These are phyloP conservation scores for Myriosclerotinia curreyana DNA, from an alignment of 2,329 filamentous ascomycete species.

Conservation along the genomic window DNA sequence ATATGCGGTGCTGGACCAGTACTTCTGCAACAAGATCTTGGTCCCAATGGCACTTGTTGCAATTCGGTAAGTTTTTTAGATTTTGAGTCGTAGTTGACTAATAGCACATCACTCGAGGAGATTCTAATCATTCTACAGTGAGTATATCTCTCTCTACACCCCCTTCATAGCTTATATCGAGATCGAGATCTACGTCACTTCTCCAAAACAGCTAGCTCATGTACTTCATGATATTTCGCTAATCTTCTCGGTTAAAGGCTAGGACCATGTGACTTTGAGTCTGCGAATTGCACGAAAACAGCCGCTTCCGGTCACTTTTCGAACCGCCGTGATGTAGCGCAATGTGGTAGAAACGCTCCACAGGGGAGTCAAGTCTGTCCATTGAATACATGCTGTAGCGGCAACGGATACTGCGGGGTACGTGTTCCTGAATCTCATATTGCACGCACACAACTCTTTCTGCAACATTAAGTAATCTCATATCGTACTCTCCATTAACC, in stretches of 20 bases:
- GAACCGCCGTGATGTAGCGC: slow-evolving; percentile 20
- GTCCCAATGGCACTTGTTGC: background rate
- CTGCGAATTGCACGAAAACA: background rate
- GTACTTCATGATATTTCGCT: background rate
- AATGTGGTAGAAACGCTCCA: slow-evolving; percentile 16
- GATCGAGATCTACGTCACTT: background rate
- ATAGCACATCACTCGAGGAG: background rate
- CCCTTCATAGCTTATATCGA: too few species aligned
- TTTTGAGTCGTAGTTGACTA: background rate
- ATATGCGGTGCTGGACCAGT: background rate
- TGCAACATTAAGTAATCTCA: background rate
- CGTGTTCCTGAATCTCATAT: too few species aligned
- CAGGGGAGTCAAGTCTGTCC: slow-evolving; percentile 19
- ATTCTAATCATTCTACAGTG: background rate
- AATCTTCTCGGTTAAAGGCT: background rate
- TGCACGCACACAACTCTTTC: background rate
- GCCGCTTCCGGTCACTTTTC: slow-evolving; percentile 18
- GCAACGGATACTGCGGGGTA: slow-evolving; percentile 21
- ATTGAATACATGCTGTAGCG: slow-evolving; percentile 19
- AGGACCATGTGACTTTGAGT: background rate
- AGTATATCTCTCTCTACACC: background rate
- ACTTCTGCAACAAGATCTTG: background rate
- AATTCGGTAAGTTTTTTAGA: slow-evolving; percentile 10
- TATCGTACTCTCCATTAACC: background rate
- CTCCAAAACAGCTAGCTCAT: background rate